Percentiles rank a stretch among this genome's conserved stretches.
phyloP scores from a whole-genome alignment of 306 rosid genomes.

The Rosa multiflora region DNA sequence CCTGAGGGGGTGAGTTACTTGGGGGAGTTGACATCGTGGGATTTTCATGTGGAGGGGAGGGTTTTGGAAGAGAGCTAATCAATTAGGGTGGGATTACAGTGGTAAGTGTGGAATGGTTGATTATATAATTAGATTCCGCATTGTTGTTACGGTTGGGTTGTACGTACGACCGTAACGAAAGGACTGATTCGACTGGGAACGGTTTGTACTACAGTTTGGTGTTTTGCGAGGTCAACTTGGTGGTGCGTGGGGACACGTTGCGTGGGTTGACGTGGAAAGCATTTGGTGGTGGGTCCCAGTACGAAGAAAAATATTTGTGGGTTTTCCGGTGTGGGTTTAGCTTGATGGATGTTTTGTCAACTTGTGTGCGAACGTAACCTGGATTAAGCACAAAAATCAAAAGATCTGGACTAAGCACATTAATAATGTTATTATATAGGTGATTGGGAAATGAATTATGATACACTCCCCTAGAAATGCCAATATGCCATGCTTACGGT shows the following conservation, averaged over 20 bases:
- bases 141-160: not conserved
- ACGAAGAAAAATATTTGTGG: too few relatives aligned
- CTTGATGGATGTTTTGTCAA: too few relatives aligned
- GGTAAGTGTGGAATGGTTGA: not conserved
- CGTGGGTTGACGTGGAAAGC: not conserved
- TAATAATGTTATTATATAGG: too few relatives aligned
- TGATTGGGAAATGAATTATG: too few relatives aligned
- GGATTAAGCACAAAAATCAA: too few relatives aligned
- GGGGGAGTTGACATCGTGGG: constrained; percentile 22
- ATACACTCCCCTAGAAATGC: too few relatives aligned
- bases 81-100: not conserved
- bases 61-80: not conserved
- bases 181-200: not conserved
- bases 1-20: constrained; percentile 3
- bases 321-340: too few relatives aligned
- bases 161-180: constrained; percentile 24
- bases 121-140: not conserved
- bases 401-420: too few relatives aligned
- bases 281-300: not conserved
- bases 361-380: too few relatives aligned
- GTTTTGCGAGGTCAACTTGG: not conserved
- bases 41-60: not conserved
- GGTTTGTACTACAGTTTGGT: not conserved
- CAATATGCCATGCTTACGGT: too few relatives aligned
- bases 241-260: not conserved